Evolutionary conservation across 352 stramenopile genomes (phyloP), one percentile per base, ranked within the genome.

Genomic region (Hyaloperonospora brassicae): DNA sequence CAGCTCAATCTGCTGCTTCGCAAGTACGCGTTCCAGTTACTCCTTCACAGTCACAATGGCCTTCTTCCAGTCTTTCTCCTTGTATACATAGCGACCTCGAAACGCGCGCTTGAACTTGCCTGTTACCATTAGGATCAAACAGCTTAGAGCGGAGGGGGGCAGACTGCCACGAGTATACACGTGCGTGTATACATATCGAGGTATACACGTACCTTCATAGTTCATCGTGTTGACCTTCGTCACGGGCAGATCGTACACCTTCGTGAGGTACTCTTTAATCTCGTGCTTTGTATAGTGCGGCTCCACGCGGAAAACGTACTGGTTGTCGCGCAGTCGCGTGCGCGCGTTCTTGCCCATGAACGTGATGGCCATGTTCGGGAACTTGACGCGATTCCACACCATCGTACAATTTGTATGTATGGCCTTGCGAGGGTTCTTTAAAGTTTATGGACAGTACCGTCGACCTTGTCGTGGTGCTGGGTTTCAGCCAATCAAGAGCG

Each of bases 221-320:
- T 97, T 98, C 77, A 95, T 93, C 21, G 89, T 98, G 63, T 93
- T 93, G 50, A 98, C 87, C 63, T 98, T 97, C 57, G 82, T 68
- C n/a, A 98, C 93, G 1, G 84, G 87, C 24, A 98, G 68, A 47
- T 89, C 73, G 72, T 98, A 98, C 46, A 98, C 89, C 71, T 98
- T 98, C 53, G 84, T 96, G 47, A 98, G 66, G 72, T 98, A 98
- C 73, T 98, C 93, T 70, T 97, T 97, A 50, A 98, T 93, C 77
- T 98, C 95, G 68, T 97, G 83, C 73, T 98, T 98, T 46, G 91
- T 98, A 85, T 98, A 98, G 62, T 87, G 86, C 24, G 95, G 93
- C 59, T 96, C 76, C 13, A 97, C 87, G 46, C 93, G 87, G 73
- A 98, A 98, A 34, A 95, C 80, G 60, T 80, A 88, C 69, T 93